Conservation (phyloP, 805 yeast species). For the Debaryomyces tyrocola region DNA sequence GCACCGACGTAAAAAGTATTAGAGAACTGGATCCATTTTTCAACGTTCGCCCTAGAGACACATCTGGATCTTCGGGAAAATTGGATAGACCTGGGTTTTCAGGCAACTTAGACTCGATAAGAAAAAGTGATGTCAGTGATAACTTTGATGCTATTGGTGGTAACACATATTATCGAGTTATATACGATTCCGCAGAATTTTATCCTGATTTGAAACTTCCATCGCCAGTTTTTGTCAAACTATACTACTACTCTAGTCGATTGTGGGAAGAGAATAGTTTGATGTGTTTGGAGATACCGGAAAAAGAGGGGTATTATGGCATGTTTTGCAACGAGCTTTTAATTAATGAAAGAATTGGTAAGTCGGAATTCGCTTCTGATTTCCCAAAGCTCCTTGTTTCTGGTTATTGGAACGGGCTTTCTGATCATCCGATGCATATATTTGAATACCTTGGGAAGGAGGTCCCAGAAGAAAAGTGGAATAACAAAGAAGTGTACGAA, state of each 20-base stretch:
- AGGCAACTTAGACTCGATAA: background rate
- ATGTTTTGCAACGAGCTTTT: background rate
- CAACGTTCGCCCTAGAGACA: background rate
- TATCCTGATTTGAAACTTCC: slow-evolving; percentile 3
- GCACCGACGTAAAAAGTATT: background rate
- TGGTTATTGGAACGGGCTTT: slow-evolving; percentile 2
- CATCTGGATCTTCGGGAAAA: too few species aligned
- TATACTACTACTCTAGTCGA: slow-evolving; percentile 1
- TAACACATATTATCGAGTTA: slow-evolving; percentile 1
- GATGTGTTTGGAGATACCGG: too few species aligned
- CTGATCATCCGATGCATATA: background rate
- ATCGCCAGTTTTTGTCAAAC: slow-evolving; percentile 1
- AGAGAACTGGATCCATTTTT: slow-evolving; percentile 2
- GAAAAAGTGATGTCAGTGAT: background rate
- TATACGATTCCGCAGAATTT: background rate
- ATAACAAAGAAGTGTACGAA: background rate
- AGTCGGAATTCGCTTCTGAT: background rate
- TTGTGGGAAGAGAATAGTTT: too few species aligned
- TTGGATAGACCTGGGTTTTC: too few species aligned
- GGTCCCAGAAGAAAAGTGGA: background rate
- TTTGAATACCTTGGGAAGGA: background rate
- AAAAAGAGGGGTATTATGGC: too few species aligned
- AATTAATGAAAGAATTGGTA: slow-evolving; percentile 1
- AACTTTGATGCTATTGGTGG: background rate
- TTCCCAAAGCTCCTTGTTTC: slow-evolving; percentile 2